Percentiles rank a stretch among this genome's conserved stretches.
Evolutionary conservation across 1,284 basidiomycete species (phyloP).

Genomic region (Papiliotrema nemorosa): DNA sequence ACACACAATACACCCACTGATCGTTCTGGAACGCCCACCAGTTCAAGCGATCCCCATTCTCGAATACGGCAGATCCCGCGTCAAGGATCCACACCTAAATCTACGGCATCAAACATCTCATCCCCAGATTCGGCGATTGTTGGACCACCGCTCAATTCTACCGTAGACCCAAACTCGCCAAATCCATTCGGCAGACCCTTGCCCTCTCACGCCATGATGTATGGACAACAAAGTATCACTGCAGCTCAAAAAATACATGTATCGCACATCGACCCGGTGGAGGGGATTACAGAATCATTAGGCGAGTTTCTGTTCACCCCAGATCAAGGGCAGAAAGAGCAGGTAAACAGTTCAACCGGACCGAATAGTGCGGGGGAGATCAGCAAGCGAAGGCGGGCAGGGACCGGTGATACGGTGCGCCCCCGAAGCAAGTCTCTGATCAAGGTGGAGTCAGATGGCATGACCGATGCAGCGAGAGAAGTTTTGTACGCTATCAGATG

Average conservation of each 20-base stretch:
- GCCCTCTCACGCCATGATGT: neutral
- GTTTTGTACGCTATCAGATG: conserved; percentile 19
- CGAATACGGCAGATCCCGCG: neutral
- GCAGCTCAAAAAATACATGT: neutral
- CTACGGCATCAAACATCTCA: neutral
- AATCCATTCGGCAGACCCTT: neutral
- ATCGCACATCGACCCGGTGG: conserved; percentile 21
- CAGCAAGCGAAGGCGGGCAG: conserved; percentile 8
- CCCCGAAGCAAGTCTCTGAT: conserved; percentile 1
- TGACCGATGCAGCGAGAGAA: conserved; percentile 30
- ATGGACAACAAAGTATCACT: neutral
- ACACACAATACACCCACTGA: neutral
- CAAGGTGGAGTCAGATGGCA: conserved; percentile 28
- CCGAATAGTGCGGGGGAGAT: conserved; percentile 11
- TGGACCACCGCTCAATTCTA: neutral
- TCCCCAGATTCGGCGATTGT: neutral
- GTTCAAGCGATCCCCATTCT: neutral
- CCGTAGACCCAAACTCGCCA: neutral
- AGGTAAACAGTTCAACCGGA: neutral
- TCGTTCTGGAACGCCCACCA: neutral
- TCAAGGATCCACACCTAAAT: neutral
- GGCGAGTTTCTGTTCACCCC: conserved; percentile 45
- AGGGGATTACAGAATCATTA: conserved; percentile 34
- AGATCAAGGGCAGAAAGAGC: conserved; percentile 1
- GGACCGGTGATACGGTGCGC: neutral